Evolutionary conservation across 257 asterid species (phyloP), one percentile per base, ranked within the genome.

Genomic region (Cinchona pubescens): DNA sequence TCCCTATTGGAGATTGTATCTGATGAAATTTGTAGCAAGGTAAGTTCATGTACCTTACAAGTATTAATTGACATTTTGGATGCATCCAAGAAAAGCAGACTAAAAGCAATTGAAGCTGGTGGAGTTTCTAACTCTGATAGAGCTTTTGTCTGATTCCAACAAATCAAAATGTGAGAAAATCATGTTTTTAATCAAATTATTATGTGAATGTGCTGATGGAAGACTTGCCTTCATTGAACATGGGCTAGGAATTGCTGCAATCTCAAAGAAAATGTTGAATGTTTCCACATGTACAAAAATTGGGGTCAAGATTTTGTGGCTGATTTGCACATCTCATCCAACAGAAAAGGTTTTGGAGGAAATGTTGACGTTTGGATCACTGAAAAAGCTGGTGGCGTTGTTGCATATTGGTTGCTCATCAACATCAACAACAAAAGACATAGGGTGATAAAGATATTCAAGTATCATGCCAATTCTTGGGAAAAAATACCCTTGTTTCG

Each of bases 191-290:
- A 74, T 94, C 2, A 92, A 85, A 80, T 45, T 90, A 13, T 71
- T 94, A 27, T 92, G 97, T 7, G 97, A 94, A 35, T 82, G 92
- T 30, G 96, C 97, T 0, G 98, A 94, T 2, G 98, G 97, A 70
- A 80, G 98, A 7, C 30, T 88, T 69, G 97, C 96, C 0, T 84
- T 94, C 10, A 65, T 77, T 1, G 98, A 94, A 55, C 98, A 94
- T 34, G 90, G 88, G 0, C 45, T 92, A 63, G 98, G 97, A 37
- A 85, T 94, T 16, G 88, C 97, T 0, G 97, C 91, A 0, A 82
- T 94, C 56, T 74, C 95, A 7, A 89, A 89, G 84, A 92, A 89
- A 69, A 81, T 94, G 85, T 4, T 87, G 82, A 83, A 77, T 30
- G 88, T 85, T 0, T 89, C 97, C 6, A 73, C n/a, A n/a, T 23